Evolutionary conservation across 1,284 basidiomycete species (phyloP), one percentile per base, ranked within the genome.

Genomic region (Pseudozyma tsukubaensis): DNA sequence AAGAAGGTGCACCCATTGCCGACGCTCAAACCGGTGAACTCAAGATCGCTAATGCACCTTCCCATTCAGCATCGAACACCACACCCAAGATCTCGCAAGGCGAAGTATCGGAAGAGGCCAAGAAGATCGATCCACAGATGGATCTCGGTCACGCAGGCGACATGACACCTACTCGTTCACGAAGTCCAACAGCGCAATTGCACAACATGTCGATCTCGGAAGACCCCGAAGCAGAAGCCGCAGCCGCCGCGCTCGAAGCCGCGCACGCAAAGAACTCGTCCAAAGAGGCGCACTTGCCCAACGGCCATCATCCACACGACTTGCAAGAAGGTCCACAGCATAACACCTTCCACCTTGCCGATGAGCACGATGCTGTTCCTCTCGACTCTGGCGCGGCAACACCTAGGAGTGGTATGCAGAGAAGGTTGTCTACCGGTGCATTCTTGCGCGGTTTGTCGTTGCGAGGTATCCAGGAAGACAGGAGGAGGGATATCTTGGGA

Each of bases 391-490:
- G 76, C 7, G 42, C 62, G 21, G 56, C 56, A 0, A 72, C 66
- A 9, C 73, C 69, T 0, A 49, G 67, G 18, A 62, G 59, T n/a
- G 65, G 59, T 10, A 60, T 72, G 66, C 66, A 63, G 35, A 58
- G 79, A 19, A 47, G 78, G 18, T 45, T 77, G 54, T 81, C 79
- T 5, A 81, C 79, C 3, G 79, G 79, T n/a, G 59, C 76, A 12
- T 81, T 79, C 59, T 57, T 79, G 51, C 49, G 61, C 1, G 68
- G 71, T 16, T 35, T 64, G 3, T 68, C 69, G 5, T 44, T 78
- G 34, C 50, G 70, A 43, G 69, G 64, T n/a, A 79, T 81, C 42
- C 77, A 81, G 44, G 72, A 78, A 37, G 68, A 71, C 10, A 61
- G 79, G 2, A 60, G 76, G 32, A 66, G 71, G 19, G 57, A 76